A percentile compares a stretch with the other conserved stretches of the same genome.
Evolutionary conservation across 2,329 filamentous ascomycete species (phyloP).

Genomic region (Penicillium sp.): DNA sequence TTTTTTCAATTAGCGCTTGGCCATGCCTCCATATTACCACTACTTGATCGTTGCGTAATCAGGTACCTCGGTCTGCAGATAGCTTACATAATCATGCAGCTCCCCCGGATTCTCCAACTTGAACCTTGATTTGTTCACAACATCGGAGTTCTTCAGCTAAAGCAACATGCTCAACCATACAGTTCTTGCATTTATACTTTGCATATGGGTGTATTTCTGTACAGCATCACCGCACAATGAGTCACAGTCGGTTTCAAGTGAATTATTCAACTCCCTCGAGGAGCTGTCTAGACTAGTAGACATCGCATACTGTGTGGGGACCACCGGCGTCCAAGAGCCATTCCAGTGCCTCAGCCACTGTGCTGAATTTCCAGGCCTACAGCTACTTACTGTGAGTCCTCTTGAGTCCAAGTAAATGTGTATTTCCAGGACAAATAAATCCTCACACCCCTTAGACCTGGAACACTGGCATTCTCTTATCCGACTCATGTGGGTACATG

Average conservation of each 20-base stretch:
- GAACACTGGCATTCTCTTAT: conserved; percentile 84
- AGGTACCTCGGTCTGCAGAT: not conserved
- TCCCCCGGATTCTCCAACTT: not conserved
- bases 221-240: conserved; percentile 2
- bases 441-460: conserved; percentile 58
- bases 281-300: conserved; percentile 89
- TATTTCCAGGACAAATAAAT: not conserved
- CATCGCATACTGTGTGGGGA: conserved; percentile 90
- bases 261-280: conserved; percentile 78
- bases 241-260: conserved; percentile 49
- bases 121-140: not conserved
- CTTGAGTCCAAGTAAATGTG: not conserved
- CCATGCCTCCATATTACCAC: not conserved
- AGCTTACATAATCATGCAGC: not conserved
- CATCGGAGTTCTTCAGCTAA: not conserved
- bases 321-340: conserved; percentile 75
- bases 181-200: not conserved
- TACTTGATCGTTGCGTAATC: not conserved
- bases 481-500: conserved; percentile 91
- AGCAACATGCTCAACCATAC: not conserved
- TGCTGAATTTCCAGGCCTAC: conserved; percentile 75
- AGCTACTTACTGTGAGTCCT: conserved; percentile 62
- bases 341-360: conserved; percentile 86
- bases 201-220: not conserved
- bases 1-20: not conserved